Conservation (phyloP, 208 protist genomes). For the Trypanosoma caninum region DNA sequence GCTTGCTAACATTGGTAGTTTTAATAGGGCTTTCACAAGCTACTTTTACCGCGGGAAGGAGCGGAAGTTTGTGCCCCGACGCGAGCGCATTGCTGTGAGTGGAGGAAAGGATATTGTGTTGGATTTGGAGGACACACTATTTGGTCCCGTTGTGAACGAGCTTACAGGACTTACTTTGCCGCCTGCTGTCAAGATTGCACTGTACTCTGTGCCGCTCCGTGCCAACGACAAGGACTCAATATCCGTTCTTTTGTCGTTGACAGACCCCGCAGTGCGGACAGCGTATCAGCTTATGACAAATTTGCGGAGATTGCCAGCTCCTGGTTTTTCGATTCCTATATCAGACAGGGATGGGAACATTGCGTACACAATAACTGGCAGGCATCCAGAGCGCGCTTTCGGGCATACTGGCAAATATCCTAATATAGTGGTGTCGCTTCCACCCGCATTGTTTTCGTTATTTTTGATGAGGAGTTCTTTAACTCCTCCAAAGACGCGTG, state of each 20-base stretch:
- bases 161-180: constrained; percentile 28
- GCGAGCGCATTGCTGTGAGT: constrained; percentile 48
- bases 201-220: constrained; percentile 42
- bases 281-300: constrained; percentile 46
- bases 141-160: constrained; percentile 45
- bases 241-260: constrained; percentile 27
- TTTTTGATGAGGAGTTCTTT: too few species aligned
- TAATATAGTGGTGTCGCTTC: constrained; percentile 13
- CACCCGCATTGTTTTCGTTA: too few species aligned
- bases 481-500: too few species aligned
- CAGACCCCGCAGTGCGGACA: constrained; percentile 32
- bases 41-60: constrained; percentile 44
- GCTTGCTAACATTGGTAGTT: constrained; percentile 26
- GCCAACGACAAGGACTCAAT: constrained; percentile 41
- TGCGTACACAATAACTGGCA: constrained; percentile 48
- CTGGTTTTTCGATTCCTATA: constrained; percentile 60
- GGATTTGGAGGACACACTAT: constrained; percentile 41
- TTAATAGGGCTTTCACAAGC: constrained; percentile 20
- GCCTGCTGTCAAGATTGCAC: constrained; percentile 32
- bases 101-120: constrained; percentile 45
- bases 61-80: constrained; percentile 27
- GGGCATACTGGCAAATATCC: constrained; percentile 52
- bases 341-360: constrained; percentile 44
- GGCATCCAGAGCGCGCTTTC: constrained; percentile 30
- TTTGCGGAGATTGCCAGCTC: constrained; percentile 34